A percentile compares a stretch with the other conserved stretches of the same genome.
These are phyloP conservation scores for Tulasnella sp. DNA, from an alignment of 768 basidiomycete genomes.

Conservation along the genomic window DNA sequence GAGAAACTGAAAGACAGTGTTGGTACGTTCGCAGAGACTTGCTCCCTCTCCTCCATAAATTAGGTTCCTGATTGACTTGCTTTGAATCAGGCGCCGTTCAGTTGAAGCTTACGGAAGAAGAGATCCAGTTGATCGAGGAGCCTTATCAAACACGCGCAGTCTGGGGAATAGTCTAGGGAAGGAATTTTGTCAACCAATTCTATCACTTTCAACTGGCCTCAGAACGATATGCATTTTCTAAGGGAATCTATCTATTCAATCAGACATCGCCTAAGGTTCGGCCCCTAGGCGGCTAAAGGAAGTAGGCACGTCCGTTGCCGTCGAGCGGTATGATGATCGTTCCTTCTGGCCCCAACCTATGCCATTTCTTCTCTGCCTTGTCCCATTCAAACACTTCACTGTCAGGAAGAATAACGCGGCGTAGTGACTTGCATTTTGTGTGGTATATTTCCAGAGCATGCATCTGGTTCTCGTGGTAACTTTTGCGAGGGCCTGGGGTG, in stretches of 20 bases:
- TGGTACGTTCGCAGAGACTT: not conserved
- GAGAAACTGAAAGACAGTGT: constrained; percentile 20
- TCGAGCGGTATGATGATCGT: not conserved
- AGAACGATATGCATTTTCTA: not conserved
- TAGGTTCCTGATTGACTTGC: not conserved
- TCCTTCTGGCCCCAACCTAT: not conserved
- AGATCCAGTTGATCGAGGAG: constrained; percentile 28
- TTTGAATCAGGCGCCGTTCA: constrained; percentile 9
- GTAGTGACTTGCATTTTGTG: not conserved
- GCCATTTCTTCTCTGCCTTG: not conserved
- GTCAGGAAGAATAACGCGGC: not conserved
- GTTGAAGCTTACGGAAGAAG: constrained; percentile 23
- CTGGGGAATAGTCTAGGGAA: not conserved
- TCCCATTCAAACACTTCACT: not conserved
- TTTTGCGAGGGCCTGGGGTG: not conserved
- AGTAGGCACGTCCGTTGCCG: not conserved
- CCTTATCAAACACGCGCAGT: constrained; percentile 11
- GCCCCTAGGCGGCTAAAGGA: not conserved
- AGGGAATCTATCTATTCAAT: not conserved
- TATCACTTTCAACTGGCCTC: not conserved
- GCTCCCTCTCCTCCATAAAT: not conserved
- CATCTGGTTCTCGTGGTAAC: not conserved
- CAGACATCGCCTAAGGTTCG: not conserved
- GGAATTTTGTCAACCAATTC: not conserved
- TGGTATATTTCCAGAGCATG: not conserved